These are phyloP conservation scores for Suhomyces canberraensis DNA, from an alignment of 805 yeast genomes.

Conservation along the genomic window DNA sequence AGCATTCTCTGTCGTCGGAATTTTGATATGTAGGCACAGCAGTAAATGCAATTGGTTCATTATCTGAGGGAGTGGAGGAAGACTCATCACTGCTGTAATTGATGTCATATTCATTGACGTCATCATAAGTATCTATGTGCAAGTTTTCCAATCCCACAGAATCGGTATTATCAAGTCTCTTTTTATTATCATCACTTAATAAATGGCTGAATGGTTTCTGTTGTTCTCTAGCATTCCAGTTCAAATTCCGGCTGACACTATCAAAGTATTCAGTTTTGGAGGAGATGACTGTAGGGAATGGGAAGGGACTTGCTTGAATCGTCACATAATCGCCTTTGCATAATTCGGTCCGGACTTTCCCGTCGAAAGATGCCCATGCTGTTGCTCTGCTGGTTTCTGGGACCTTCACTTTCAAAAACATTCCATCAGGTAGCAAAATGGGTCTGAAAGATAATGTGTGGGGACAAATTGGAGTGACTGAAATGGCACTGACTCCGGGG, in stretches of 20 bases:
- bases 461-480: constrained; percentile 94
- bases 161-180: constrained; percentile 16
- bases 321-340: constrained; percentile 81
- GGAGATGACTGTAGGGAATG: constrained; percentile 88
- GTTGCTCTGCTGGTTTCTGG: constrained; percentile 78
- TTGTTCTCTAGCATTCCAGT: constrained; percentile 90
- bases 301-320: constrained; percentile 80
- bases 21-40: constrained; percentile 13
- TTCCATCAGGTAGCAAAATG: constrained; percentile 87
- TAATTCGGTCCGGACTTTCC: constrained; percentile 80
- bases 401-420: constrained; percentile 77
- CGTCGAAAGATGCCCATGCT: constrained; percentile 97
- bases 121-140: constrained; percentile 12
- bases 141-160: constrained; percentile 9
- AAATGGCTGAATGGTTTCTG: constrained; percentile 76
- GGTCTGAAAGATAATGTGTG: constrained; percentile 94
- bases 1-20: constrained; percentile 42
- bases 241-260: constrained; percentile 77
- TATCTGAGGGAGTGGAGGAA: constrained; percentile 15
- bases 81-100: constrained; percentile 27
- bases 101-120: constrained; percentile 33
- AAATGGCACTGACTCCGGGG: constrained; percentile 88
- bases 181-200: constrained; percentile 53
- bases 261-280: constrained; percentile 77
- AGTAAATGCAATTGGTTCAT: constrained; percentile 15